A percentile compares a stretch with the other conserved stretches of the same genome.
phyloP scores from a whole-genome alignment of 371 early-diverging fungal species.

The Syncephalastrum contaminatum region DNA sequence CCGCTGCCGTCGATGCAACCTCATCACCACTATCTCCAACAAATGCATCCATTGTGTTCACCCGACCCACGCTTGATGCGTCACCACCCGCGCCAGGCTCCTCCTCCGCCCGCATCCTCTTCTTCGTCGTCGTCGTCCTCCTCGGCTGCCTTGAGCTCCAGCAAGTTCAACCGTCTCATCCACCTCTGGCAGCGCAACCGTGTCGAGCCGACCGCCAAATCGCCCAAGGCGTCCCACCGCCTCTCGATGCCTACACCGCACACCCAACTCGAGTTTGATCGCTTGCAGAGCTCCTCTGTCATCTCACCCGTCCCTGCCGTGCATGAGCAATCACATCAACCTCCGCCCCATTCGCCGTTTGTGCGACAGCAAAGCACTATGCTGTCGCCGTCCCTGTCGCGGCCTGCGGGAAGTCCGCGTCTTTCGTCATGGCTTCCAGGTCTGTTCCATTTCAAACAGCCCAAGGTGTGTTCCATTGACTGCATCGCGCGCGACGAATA shows the following conservation, averaged over 20 bases:
- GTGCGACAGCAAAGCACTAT: too few species aligned
- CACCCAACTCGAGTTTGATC: slow-evolving; percentile 7
- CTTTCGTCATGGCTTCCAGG: slow-evolving; percentile 24
- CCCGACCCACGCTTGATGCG: too few species aligned
- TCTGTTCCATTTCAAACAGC: slow-evolving; percentile 24
- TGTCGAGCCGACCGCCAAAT: slow-evolving; percentile 10
- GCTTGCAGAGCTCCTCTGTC: slow-evolving; percentile 1
- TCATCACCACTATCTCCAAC: too few species aligned
- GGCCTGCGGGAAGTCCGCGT: slow-evolving; percentile 9
- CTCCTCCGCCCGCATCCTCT: too few species aligned
- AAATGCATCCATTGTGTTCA: too few species aligned
- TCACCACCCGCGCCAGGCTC: too few species aligned
- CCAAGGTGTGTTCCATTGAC: slow-evolving; percentile 39
- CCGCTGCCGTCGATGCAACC: too few species aligned
- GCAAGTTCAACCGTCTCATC: slow-evolving; percentile 16
- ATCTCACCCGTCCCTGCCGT: slow-evolving; percentile 2
- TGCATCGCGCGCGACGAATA: slow-evolving; percentile 43
- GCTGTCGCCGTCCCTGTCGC: neutral
- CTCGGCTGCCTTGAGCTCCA: neutral
- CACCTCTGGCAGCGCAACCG: slow-evolving; percentile 18
- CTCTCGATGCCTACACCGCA: slow-evolving; percentile 17
- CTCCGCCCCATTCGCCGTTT: neutral
- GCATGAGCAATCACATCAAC: neutral
- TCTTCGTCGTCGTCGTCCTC: too few species aligned
- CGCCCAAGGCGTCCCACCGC: slow-evolving; percentile 12